Conservation (phyloP, 176 grass and related monocot genomes). For the Ananas comosus region DNA sequence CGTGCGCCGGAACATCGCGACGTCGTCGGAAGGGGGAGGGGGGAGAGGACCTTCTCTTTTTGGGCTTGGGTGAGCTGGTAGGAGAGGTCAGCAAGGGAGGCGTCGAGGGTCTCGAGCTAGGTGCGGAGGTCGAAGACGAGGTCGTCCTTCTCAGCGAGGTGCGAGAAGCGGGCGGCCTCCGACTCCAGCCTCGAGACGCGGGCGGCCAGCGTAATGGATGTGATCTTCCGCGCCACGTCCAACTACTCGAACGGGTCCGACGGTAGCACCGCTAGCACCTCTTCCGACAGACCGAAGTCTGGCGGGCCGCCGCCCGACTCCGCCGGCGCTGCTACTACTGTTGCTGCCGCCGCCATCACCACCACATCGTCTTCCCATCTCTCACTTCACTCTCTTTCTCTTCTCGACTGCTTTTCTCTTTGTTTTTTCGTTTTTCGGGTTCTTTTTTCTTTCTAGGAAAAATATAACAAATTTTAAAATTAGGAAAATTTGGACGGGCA, state of each 20-base stretch:
- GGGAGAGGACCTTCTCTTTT: constrained; percentile 50
- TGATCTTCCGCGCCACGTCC: constrained; percentile 88
- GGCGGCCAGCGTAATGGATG: constrained; percentile 67
- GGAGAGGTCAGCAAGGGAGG: constrained; percentile 40
- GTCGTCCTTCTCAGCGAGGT: constrained; percentile 57
- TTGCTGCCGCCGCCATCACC: background rate
- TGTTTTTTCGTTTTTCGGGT: background rate
- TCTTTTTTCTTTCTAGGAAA: background rate
- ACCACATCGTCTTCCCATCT: background rate
- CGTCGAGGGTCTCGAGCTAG: constrained; percentile 54
- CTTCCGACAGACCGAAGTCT: constrained; percentile 51
- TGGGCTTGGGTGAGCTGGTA: constrained; percentile 37
- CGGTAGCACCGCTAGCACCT: constrained; percentile 56
- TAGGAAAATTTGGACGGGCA: too few species aligned
- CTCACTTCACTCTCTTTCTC: background rate
- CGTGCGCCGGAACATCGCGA: too few species aligned
- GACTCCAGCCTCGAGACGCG: constrained; percentile 59
- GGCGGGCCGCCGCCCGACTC: constrained; percentile 1
- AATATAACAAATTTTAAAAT: background rate
- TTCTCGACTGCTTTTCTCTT: background rate
- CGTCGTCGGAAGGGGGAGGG: background rate
- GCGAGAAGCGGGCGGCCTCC: constrained; percentile 36
- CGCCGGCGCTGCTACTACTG: constrained; percentile 4
- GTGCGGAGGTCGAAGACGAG: constrained; percentile 54
- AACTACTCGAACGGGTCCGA: constrained; percentile 83